Base-by-base conservation (phyloP, 2,329 filamentous ascomycete species). In the Fusarium nurragi region DNA sequence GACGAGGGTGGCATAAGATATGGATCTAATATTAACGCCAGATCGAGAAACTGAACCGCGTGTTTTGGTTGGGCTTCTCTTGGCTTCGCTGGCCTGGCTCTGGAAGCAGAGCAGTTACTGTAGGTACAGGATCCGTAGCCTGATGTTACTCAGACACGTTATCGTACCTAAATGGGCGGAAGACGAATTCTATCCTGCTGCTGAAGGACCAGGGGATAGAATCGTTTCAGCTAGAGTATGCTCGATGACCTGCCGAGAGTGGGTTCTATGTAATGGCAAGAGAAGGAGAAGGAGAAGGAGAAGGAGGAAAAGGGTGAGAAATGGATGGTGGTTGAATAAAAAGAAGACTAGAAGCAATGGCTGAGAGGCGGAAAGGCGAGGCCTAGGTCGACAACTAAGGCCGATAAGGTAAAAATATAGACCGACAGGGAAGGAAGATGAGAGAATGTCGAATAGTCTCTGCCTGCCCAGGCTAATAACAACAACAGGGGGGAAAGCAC, bases 21-120 rank as follows among this genome's bases (percentile, higher is more conserved):
- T 28, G 54, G 58, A 69, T 69, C 54, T 68, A 58, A 64, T 66
- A 66, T 68, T 64, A 60, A 58, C 46, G 44, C 50, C 59, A 57
- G 49, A 62, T 62, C 50, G 50, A 62, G 47, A 46, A 60, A 34
- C 22, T 52, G 52, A 48, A 36, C 41, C 43, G 54, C 30, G 53
- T 57, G 38, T 59, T 30, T 39, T 47, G 50, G 39, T 62, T 62
- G 32, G 50, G 18, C 36, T 51, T n/a, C 19, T 26, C 16, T 38
- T 44, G 6, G 48, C 21, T 51, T 43, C 18, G 23, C 38, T 51
- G 58, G 44, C 44, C 41, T 56, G 39, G 32, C 40, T 41, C 21
- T 32, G 6, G 28, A 10, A 26, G 25, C 8, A 26, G 25, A 6
- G 25, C 25, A 26, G 25, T 26, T 26, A 26, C 25, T 26, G 8